Evolutionary conservation across 176 grass and related monocot genomes (phyloP).

Genomic region (Dactylis glomerata): DNA sequence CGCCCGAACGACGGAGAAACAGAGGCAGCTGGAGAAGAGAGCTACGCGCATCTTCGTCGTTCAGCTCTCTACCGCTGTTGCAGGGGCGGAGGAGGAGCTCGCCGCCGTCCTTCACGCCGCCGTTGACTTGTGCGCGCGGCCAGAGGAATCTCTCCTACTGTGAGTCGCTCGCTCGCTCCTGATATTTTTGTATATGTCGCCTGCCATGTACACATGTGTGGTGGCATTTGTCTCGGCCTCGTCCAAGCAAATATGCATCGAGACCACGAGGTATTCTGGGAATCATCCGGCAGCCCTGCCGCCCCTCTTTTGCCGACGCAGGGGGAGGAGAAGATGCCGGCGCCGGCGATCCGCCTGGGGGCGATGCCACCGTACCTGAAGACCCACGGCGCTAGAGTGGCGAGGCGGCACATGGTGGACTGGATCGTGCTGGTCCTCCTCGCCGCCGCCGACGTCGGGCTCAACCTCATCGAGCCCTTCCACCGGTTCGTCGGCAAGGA

Average conservation of each 20-base stretch:
- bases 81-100: neutral
- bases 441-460: constrained; percentile 29
- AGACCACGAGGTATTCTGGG: neutral
- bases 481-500: constrained; percentile 69
- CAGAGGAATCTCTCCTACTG: neutral
- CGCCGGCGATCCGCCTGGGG: neutral
- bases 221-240: neutral
- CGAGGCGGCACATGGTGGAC: constrained; percentile 43
- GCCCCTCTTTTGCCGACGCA: neutral
- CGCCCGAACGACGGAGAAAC: neutral
- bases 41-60: neutral
- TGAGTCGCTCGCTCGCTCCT: neutral
- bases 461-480: constrained; percentile 71
- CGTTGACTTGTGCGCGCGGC: neutral
- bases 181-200: neutral
- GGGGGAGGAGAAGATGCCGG: constrained; percentile 27
- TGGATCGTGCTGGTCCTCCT: constrained; percentile 61
- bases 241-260: neutral
- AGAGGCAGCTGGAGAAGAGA: neutral
- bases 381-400: constrained; percentile 37
- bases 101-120: too few species aligned
- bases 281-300: neutral
- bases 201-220: neutral
- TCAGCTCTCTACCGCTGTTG: neutral
- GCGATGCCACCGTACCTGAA: constrained; percentile 17